Conservation (phyloP, 495 filamentous ascomycete genomes). For the Collariella sp. region DNA sequence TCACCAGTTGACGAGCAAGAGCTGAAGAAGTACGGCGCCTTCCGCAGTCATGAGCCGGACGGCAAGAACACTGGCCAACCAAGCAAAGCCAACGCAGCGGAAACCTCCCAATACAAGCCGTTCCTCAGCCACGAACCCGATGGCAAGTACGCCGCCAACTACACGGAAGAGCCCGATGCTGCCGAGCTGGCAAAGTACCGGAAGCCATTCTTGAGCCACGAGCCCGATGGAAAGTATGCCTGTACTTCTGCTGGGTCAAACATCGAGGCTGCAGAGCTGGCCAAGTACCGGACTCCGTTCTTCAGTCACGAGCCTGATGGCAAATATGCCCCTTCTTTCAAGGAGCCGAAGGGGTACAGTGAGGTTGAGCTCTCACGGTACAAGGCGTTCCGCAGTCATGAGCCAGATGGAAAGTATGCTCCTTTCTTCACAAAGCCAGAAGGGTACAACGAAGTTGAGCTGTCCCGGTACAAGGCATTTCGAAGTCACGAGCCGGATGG, state of each 20-base stretch:
- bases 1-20: neutral
- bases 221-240: slow-evolving; percentile 27
- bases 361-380: slow-evolving; percentile 25
- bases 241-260: slow-evolving; percentile 7
- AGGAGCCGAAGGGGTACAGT: neutral
- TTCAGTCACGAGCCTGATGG: slow-evolving; percentile 27
- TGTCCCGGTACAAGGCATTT: neutral
- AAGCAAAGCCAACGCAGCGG: neutral
- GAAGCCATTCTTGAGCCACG: slow-evolving; percentile 27
- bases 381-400: slow-evolving; percentile 3
- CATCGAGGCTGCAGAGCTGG: slow-evolving; percentile 2
- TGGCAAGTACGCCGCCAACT: slow-evolving; percentile 11
- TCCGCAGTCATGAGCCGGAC: neutral
- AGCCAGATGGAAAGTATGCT: slow-evolving; percentile 1
- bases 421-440: neutral
- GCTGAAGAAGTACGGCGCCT: slow-evolving; percentile 1
- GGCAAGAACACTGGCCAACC: slow-evolving; percentile 5
- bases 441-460: slow-evolving; percentile 3
- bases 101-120: slow-evolving; percentile 10
- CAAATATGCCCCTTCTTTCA: slow-evolving; percentile 19
- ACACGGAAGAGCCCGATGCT: neutral
- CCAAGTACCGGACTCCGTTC: slow-evolving; percentile 16
- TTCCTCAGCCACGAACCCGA: slow-evolving; percentile 15
- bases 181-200: slow-evolving; percentile 25
- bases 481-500: slow-evolving; percentile 8